These are phyloP conservation scores for Ophiostoma ulmi DNA, from an alignment of 2,329 filamentous ascomycete genomes.

Conservation along the genomic window DNA sequence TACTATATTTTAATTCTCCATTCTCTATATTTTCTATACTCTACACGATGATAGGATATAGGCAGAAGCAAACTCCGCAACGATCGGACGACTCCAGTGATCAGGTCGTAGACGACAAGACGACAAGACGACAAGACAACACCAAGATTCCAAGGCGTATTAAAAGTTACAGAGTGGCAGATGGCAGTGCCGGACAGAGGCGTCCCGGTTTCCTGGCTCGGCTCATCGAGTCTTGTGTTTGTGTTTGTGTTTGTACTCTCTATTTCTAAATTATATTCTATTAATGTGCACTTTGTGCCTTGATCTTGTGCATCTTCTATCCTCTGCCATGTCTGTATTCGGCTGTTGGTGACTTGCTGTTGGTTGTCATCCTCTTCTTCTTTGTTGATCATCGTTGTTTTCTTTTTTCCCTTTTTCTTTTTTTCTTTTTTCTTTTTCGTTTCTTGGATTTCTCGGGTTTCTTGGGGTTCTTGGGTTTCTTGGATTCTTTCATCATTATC, in stretches of 20 bases:
- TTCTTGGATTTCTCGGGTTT: neutral
- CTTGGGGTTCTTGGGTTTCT: neutral
- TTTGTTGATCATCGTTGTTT: neutral
- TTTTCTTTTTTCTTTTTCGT: neutral
- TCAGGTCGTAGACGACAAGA: neutral
- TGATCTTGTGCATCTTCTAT: neutral
- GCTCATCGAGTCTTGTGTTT: neutral
- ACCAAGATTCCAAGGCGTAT: neutral
- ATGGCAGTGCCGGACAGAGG: neutral
- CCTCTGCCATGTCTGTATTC: neutral
- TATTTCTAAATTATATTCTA: neutral
- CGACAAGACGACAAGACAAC: neutral
- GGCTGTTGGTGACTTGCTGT: neutral
- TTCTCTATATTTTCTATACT: neutral
- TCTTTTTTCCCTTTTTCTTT: neutral
- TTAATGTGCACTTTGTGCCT: neutral
- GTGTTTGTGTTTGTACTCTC: neutral
- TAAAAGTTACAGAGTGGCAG: neutral
- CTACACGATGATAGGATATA: neutral
- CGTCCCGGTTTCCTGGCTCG: neutral
- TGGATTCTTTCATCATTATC: neutral
- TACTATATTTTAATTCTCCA: too few species aligned
- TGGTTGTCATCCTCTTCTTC: neutral
- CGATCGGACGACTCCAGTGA: neutral
- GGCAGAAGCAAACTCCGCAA: neutral